Conservation (phyloP, 805 yeast species). For the Candida insectalens region DNA sequence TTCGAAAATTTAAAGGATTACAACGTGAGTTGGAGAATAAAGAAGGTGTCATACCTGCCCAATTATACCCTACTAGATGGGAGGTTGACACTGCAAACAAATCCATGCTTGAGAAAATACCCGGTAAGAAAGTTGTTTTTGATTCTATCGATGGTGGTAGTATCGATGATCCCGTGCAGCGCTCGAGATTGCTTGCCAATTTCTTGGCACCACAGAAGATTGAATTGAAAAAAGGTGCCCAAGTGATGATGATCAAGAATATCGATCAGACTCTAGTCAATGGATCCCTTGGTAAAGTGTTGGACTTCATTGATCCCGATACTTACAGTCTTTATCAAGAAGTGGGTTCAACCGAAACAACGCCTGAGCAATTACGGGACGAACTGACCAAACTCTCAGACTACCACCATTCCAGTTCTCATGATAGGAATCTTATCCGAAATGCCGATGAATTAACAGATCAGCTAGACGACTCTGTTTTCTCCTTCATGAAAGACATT, state of each 20-base stretch:
- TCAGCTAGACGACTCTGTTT: slow-evolving; percentile 35
- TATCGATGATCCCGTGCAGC: slow-evolving; percentile 28
- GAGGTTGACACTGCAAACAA: slow-evolving; percentile 66
- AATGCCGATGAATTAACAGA: slow-evolving; percentile 13
- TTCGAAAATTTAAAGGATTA: slow-evolving; percentile 39
- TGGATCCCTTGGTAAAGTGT: slow-evolving; percentile 66
- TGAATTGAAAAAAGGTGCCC: slow-evolving; percentile 59
- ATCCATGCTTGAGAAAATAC: slow-evolving; percentile 34
- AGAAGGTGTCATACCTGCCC: slow-evolving; percentile 64
- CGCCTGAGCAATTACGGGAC: slow-evolving; percentile 9
- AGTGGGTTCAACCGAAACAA: neutral
- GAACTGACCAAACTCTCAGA: slow-evolving; percentile 10
- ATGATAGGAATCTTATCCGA: slow-evolving; percentile 7
- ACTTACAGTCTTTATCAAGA: slow-evolving; percentile 28
- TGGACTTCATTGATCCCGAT: slow-evolving; percentile 34
- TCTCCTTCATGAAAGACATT: slow-evolving; percentile 32
- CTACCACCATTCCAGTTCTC: slow-evolving; percentile 1
- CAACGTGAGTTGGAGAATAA: slow-evolving; percentile 38
- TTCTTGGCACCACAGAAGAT: slow-evolving; percentile 54
- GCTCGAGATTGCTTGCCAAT: slow-evolving; percentile 38
- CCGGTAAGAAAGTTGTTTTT: slow-evolving; percentile 34
- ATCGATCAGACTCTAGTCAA: slow-evolving; percentile 64
- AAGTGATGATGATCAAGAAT: slow-evolving; percentile 77
- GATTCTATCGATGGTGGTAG: slow-evolving; percentile 48
- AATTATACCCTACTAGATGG: slow-evolving; percentile 58